These are phyloP conservation scores for Tricholoma furcatifolium DNA, from an alignment of 768 basidiomycete species.

Conservation along the genomic window DNA sequence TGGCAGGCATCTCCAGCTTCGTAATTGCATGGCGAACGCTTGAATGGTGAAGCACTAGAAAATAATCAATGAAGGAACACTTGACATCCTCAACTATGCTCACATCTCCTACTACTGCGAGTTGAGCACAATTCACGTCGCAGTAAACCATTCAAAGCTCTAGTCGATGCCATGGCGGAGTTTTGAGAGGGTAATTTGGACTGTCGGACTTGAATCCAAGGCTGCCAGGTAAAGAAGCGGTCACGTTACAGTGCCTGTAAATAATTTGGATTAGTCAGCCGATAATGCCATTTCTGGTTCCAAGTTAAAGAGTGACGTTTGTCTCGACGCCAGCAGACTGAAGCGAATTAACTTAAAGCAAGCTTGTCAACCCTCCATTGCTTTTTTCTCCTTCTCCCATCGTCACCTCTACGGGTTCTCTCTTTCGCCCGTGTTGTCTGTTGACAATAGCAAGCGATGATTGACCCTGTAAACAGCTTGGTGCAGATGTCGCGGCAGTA, in stretches of 20 bases:
- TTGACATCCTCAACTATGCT: background rate
- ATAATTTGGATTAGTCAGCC: constrained; percentile 13
- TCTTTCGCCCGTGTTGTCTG: background rate
- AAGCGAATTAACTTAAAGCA: background rate
- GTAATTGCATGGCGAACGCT: constrained; percentile 58
- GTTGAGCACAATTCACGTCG: constrained; percentile 7
- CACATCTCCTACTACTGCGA: constrained; percentile 12
- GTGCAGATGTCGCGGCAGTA: constrained; percentile 41
- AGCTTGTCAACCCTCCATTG: constrained; percentile 2
- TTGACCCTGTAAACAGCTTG: constrained; percentile 17
- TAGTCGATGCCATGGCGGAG: constrained; percentile 21
- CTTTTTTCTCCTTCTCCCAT: background rate
- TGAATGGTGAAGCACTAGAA: constrained; percentile 54
- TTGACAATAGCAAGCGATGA: constrained; percentile 14
- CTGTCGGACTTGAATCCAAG: constrained; percentile 1
- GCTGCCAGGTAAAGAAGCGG: background rate
- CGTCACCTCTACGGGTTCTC: background rate
- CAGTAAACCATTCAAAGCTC: constrained; percentile 10
- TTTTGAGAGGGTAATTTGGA: constrained; percentile 2
- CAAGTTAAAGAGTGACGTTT: constrained; percentile 6
- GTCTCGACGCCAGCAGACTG: constrained; percentile 6
- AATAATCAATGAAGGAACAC: background rate
- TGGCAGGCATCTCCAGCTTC: constrained; percentile 89
- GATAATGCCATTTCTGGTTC: background rate
- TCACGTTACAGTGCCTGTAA: constrained; percentile 11